These are phyloP conservation scores for Acer negundo DNA, from an alignment of 345 rosid genomes.

Conservation along the genomic window DNA sequence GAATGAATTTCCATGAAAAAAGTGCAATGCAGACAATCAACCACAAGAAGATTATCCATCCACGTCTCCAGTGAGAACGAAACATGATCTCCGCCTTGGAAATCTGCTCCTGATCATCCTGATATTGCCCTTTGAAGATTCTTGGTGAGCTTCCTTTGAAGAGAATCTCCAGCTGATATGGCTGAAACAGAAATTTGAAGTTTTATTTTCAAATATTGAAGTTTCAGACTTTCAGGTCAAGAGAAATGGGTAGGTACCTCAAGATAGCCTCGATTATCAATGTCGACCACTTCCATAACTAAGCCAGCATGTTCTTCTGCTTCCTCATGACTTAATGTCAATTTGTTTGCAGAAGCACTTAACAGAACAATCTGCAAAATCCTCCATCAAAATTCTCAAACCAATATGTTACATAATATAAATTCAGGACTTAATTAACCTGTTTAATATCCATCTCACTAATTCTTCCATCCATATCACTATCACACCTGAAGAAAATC, in stretches of 20 bases:
- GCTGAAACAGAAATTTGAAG: conserved; percentile 25
- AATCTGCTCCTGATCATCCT: conserved; percentile 26
- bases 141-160: conserved; percentile 32
- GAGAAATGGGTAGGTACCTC: conserved; percentile 32
- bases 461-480: conserved; percentile 50
- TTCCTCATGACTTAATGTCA: conserved; percentile 39
- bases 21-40: conserved; percentile 32
- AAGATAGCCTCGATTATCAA: conserved; percentile 34
- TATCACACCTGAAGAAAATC: conserved; percentile 40
- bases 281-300: conserved; percentile 43
- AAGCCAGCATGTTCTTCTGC: conserved; percentile 40
- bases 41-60: conserved; percentile 50
- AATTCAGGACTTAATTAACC: conserved; percentile 19
- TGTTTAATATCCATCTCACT: conserved; percentile 36
- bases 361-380: conserved; percentile 36
- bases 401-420: background rate
- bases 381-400: background rate
- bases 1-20: conserved; percentile 60
- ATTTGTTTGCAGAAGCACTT: conserved; percentile 45
- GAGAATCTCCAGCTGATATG: conserved; percentile 35
- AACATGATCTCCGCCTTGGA: conserved; percentile 37
- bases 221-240: too few species aligned
- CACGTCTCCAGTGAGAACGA: conserved; percentile 48
- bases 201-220: background rate
- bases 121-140: conserved; percentile 4